phyloP scores from a whole-genome alignment of 2,329 filamentous ascomycete species.

The Metarhizium anisopliae region DNA sequence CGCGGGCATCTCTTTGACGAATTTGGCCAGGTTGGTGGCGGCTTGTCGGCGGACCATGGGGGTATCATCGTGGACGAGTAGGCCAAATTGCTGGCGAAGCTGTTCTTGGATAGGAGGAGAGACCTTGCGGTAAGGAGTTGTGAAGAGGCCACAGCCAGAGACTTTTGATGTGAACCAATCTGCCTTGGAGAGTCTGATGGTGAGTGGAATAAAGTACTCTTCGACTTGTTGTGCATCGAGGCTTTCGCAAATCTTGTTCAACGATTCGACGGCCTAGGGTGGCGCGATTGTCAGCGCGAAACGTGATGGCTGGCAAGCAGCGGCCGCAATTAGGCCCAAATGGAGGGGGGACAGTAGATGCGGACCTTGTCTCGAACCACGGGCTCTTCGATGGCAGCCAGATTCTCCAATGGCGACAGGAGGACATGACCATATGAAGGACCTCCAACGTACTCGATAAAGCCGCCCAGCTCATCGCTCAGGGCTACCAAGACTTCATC shows the following conservation, averaged over 20 bases:
- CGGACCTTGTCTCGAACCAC: slow-evolving; percentile 92
- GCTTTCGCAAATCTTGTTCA: slow-evolving; percentile 97
- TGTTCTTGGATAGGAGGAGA: slow-evolving; percentile 81
- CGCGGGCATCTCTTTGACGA: slow-evolving; percentile 93
- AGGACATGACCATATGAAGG: slow-evolving; percentile 92
- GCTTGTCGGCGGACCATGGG: slow-evolving; percentile 98
- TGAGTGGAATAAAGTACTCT: slow-evolving; percentile 93
- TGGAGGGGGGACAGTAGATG: not conserved
- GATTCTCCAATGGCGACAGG: slow-evolving; percentile 91
- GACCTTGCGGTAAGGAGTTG: slow-evolving; percentile 85
- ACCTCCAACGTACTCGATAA: slow-evolving; percentile 96
- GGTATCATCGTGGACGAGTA: slow-evolving; percentile 94
- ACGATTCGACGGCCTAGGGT: slow-evolving; percentile 83
- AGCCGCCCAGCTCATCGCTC: slow-evolving; percentile 91
- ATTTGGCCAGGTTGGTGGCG: slow-evolving; percentile 92
- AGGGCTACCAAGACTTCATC: slow-evolving; percentile 96
- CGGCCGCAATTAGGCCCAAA: not conserved
- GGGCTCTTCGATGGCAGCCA: slow-evolving; percentile 96
- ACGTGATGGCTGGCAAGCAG: not conserved
- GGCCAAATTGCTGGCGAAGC: slow-evolving; percentile 83
- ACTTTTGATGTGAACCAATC: slow-evolving; percentile 99
- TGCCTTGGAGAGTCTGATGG: slow-evolving; percentile 92
- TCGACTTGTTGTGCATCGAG: slow-evolving; percentile 89
- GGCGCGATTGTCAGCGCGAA: slow-evolving; percentile 6
- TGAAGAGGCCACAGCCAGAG: slow-evolving; percentile 92